Conservation (phyloP, 1,284 basidiomycete genomes). For the Cryptococcus sp. region DNA sequence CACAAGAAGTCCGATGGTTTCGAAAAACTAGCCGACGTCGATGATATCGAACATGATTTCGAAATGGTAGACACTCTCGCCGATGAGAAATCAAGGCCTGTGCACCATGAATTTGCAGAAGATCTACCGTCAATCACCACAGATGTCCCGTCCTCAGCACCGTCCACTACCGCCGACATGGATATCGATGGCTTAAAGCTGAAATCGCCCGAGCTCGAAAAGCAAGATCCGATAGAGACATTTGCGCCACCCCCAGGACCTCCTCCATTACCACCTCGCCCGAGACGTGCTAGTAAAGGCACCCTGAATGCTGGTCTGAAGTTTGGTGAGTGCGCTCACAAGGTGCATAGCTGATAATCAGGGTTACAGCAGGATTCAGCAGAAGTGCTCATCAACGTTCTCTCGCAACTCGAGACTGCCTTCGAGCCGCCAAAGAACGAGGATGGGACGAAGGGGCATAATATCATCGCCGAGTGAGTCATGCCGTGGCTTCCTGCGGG, state of each 20-base stretch:
- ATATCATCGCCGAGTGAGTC: conserved; percentile 73
- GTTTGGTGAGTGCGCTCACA: conserved; percentile 61
- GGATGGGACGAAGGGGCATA: conserved; percentile 50
- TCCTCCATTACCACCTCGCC: conserved; percentile 58
- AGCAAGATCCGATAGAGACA: conserved; percentile 1
- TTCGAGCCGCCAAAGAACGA: conserved; percentile 57
- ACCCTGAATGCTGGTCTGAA: conserved; percentile 68
- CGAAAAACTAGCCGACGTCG: background rate
- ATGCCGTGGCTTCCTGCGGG: background rate
- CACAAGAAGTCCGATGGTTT: background rate
- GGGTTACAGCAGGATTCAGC: conserved; percentile 98
- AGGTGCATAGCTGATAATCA: conserved; percentile 26
- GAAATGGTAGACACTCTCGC: conserved; percentile 3
- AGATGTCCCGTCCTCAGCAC: too few species aligned
- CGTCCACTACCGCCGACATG: background rate
- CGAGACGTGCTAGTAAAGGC: conserved; percentile 37
- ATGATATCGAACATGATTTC: conserved; percentile 11
- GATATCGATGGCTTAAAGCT: conserved; percentile 20
- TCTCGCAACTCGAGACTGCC: conserved; percentile 96
- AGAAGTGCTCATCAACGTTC: conserved; percentile 98
- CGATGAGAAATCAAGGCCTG: background rate
- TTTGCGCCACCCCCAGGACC: conserved; percentile 17
- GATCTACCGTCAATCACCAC: too few species aligned
- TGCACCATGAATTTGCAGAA: too few species aligned
- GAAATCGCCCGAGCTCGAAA: conserved; percentile 13